These are phyloP conservation scores for Lactarius akahatsu DNA, from an alignment of 768 basidiomycete species.

Conservation along the genomic window DNA sequence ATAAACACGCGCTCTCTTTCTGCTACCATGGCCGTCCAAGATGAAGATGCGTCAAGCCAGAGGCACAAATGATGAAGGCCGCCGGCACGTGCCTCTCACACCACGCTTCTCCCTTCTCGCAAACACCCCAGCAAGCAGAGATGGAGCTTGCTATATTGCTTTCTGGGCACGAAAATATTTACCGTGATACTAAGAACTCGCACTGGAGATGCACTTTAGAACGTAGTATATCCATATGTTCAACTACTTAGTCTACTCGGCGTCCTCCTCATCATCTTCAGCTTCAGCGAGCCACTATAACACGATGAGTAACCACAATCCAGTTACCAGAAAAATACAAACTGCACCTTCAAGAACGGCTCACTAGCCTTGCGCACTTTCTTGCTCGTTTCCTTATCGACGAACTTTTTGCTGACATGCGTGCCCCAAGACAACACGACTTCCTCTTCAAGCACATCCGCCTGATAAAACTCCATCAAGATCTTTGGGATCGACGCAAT, in stretches of 20 bases:
- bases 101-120: no score
- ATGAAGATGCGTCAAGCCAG: no score
- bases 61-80: background rate
- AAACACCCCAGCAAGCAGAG: background rate
- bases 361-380: conserved; percentile 94
- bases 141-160: no score
- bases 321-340: background rate
- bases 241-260: conserved; percentile 12
- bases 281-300: conserved; percentile 84
- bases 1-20: conserved; percentile 45
- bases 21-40: background rate
- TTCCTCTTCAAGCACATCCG: conserved; percentile 89
- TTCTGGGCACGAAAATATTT: no score
- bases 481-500: conserved; percentile 79
- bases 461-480: conserved; percentile 92
- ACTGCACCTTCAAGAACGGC: conserved; percentile 84
- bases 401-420: conserved; percentile 95
- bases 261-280: conserved; percentile 65
- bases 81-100: no score
- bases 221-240: no score
- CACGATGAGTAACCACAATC: conserved; percentile 8
- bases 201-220: background rate
- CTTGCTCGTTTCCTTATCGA: conserved; percentile 93
- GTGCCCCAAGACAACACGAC: conserved; percentile 91
- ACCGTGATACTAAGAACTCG: background rate